Evolutionary conservation across 2,329 filamentous ascomycete species (phyloP).

Genomic region (Fusarium subtropicale): DNA sequence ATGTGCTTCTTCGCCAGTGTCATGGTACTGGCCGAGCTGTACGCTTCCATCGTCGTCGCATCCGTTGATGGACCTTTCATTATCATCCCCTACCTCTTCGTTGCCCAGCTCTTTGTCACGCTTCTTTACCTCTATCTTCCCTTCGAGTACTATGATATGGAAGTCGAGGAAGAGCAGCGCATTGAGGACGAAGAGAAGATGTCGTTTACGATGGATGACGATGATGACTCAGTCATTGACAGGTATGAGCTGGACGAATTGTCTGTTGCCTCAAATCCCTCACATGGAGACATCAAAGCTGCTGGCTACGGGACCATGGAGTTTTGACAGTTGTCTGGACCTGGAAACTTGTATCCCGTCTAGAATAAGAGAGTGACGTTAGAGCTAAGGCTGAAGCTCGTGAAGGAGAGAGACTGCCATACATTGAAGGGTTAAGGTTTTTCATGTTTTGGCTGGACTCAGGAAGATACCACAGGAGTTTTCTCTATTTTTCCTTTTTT

Average conservation of each 20-base stretch:
- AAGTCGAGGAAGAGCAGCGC: not conserved
- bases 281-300: no score
- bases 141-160: not conserved
- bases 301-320: not conserved
- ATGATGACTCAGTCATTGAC: not conserved
- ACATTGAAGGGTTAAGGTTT: not conserved
- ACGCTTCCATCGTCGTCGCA: conserved; percentile 5
- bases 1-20: not conserved
- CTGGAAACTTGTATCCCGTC: not conserved
- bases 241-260: no score
- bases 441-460: not conserved
- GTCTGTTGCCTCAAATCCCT: not conserved
- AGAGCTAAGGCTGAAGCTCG: not conserved
- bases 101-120: not conserved
- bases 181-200: not conserved
- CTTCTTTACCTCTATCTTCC: not conserved
- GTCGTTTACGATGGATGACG: not conserved
- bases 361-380: not conserved
- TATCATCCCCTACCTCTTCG: not conserved
- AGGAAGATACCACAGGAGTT: not conserved
- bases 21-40: not conserved
- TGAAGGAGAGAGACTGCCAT: not conserved
- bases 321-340: not conserved
- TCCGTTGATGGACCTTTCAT: not conserved
- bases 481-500: not conserved